These are phyloP conservation scores for Biscutella laevigata DNA, from an alignment of 441 rosid genomes.

Conservation along the genomic window DNA sequence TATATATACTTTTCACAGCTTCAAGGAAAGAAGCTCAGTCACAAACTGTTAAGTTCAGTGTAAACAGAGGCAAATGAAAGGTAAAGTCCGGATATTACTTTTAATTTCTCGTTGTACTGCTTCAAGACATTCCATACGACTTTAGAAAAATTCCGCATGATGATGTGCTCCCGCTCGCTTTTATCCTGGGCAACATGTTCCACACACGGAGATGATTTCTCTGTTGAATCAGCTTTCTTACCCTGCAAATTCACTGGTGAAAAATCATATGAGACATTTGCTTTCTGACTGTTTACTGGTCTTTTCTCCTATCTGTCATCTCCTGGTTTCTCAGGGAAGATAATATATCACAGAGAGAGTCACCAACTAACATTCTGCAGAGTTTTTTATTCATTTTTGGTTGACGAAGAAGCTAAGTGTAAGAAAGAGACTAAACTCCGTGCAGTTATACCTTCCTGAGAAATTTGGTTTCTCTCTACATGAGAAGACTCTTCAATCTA, in stretches of 20 bases:
- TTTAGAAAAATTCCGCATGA: slow-evolving; percentile 63
- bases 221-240: slow-evolving; percentile 17
- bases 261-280: slow-evolving; percentile 9
- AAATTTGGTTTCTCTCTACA: slow-evolving; percentile 18
- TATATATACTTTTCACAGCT: neutral
- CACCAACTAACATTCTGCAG: neutral
- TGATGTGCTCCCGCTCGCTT: slow-evolving; percentile 40
- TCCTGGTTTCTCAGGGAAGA: neutral
- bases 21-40: neutral
- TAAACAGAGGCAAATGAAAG: neutral
- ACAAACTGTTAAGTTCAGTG: neutral
- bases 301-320: neutral
- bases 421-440: neutral
- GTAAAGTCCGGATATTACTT: slow-evolving; percentile 32
- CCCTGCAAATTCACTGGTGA: slow-evolving; percentile 26
- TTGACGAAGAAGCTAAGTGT: no score
- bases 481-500: slow-evolving; percentile 36
- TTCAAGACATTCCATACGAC: slow-evolving; percentile 70
- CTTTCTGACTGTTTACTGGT: neutral
- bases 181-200: slow-evolving; percentile 24
- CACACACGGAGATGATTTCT: slow-evolving; percentile 14
- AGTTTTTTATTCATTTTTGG: no score
- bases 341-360: neutral
- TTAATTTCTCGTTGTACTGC: slow-evolving; percentile 58
- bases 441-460: slow-evolving; percentile 31